A percentile compares a stretch with the other conserved stretches of the same genome.
phyloP scores from a whole-genome alignment of 2,329 filamentous ascomycete species.

The Dothideomycetidae sp. region DNA sequence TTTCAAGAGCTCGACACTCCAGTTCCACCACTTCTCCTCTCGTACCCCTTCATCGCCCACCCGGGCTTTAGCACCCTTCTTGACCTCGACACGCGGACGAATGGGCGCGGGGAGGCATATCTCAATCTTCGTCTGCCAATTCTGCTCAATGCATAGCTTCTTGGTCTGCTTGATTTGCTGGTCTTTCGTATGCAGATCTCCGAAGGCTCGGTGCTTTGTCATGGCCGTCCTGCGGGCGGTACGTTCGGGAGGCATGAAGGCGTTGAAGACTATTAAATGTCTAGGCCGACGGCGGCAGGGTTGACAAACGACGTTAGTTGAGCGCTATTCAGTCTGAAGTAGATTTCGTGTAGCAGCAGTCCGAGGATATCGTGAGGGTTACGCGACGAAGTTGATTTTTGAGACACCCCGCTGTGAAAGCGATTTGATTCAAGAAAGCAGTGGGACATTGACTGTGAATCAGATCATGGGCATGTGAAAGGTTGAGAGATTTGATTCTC shows the following conservation, averaged over 20 bases:
- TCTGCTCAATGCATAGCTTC: conserved; percentile 11
- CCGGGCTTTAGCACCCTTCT: conserved; percentile 12
- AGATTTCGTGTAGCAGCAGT: too few species aligned
- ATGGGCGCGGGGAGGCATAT: conserved; percentile 10
- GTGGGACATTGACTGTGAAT: too few species aligned
- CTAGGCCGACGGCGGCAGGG: too few species aligned
- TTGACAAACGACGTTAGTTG: too few species aligned
- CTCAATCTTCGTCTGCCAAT: conserved; percentile 10
- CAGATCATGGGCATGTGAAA: too few species aligned
- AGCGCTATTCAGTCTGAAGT: too few species aligned
- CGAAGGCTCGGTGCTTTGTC: conserved; percentile 7
- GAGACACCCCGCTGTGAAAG: too few species aligned
- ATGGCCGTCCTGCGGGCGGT: neutral
- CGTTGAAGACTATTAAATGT: too few species aligned
- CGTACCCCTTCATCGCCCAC: conserved; percentile 5
- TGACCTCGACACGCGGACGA: conserved; percentile 12
- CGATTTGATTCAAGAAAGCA: too few species aligned
- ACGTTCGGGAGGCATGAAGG: neutral
- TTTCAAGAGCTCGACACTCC: conserved; percentile 12
- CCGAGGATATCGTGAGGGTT: too few species aligned
- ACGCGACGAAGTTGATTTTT: too few species aligned
- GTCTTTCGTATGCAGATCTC: conserved; percentile 12
- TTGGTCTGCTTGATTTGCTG: conserved; percentile 11
- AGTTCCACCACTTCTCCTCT: conserved; percentile 13
- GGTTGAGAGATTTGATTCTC: too few species aligned